A percentile compares a stretch with the other conserved stretches of the same genome.
These are phyloP conservation scores for Mycena metata DNA, from an alignment of 768 basidiomycete species.

Conservation along the genomic window DNA sequence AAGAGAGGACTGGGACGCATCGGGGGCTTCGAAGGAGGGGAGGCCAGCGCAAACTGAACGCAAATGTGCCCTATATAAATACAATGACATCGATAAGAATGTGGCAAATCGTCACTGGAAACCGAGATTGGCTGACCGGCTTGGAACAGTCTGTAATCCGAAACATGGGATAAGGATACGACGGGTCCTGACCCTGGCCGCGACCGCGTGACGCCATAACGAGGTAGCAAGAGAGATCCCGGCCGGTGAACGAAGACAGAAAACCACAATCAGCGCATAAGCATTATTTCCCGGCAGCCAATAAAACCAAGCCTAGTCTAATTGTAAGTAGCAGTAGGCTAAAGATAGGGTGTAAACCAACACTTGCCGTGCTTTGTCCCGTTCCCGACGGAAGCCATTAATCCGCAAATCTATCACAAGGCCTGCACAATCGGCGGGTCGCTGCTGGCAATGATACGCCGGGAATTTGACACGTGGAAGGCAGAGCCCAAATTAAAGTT, in stretches of 20 bases:
- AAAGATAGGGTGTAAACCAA: background rate
- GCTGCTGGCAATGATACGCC: constrained; percentile 5
- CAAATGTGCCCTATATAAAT: constrained; percentile 3
- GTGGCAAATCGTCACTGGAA: background rate
- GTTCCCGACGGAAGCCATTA: background rate
- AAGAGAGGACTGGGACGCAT: constrained; percentile 13
- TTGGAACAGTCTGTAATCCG: background rate
- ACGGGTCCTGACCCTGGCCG: no score
- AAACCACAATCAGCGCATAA: no score
- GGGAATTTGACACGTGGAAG: background rate
- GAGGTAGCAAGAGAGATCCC: background rate
- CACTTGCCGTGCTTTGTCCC: background rate
- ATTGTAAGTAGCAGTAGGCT: constrained; percentile 13
- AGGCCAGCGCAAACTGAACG: background rate
- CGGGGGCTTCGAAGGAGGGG: background rate
- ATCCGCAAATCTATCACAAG: constrained; percentile 10
- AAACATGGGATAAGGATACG: constrained; percentile 12
- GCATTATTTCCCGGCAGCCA: no score
- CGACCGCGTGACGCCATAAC: background rate
- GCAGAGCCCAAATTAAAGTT: no score
- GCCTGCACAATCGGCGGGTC: background rate
- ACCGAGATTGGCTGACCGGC: constrained; percentile 3
- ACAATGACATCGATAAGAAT: constrained; percentile 13
- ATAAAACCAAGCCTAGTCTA: constrained; percentile 4
- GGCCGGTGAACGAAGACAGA: background rate